Evolutionary conservation across 1,284 basidiomycete species (phyloP), one percentile per base, ranked within the genome.

Genomic region (Wolfiporia cocos): DNA sequence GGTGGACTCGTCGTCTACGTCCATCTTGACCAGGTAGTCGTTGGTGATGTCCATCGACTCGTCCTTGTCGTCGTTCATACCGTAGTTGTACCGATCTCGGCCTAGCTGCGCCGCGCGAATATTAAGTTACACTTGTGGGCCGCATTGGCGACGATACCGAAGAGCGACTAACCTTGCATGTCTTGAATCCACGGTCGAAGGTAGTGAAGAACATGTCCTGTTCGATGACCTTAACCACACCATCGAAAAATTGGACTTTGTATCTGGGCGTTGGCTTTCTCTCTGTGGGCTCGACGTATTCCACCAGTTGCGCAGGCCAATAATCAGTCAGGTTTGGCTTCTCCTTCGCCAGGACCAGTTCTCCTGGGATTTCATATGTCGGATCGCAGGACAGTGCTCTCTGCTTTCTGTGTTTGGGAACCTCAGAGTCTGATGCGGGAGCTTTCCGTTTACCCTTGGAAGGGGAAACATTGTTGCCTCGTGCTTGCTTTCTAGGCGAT

Each of bases 281-380:
- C 12, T 61, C 63, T 31, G 51, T 56, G 4, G 77, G 69, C n/a
- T 68, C 65, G 19, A 76, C 46, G 51, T 79, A 84, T 2, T 52
- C 63, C n/a, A 77, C 53, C 34, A 87, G 61, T 54, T 66, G 64
- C 2, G 78, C 84, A 5, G 84, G 81, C 84, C 84, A 87, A 51
- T 77, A 81, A 18, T 59, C 49, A 1, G 57, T 60, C n/a, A 49
- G 50, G 9, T 49, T 53, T 38, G 53, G 64, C 18, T 62, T 65
- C 28, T 73, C 73, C 32, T 65, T 57, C 9, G 78, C 78, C 9
- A 85, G 62, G 2, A 86, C 62, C 1, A 76, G 60, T 56, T 87
- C 84, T 1, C 82, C 84, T 3, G 83, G 81, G 32, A 86, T 73
- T 10, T 70, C 59, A 15, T 82, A 63, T 2, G 65, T 58, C 3